These are phyloP conservation scores for Scutellaria baicalensis DNA, from an alignment of 257 asterid genomes.

Conservation along the genomic window DNA sequence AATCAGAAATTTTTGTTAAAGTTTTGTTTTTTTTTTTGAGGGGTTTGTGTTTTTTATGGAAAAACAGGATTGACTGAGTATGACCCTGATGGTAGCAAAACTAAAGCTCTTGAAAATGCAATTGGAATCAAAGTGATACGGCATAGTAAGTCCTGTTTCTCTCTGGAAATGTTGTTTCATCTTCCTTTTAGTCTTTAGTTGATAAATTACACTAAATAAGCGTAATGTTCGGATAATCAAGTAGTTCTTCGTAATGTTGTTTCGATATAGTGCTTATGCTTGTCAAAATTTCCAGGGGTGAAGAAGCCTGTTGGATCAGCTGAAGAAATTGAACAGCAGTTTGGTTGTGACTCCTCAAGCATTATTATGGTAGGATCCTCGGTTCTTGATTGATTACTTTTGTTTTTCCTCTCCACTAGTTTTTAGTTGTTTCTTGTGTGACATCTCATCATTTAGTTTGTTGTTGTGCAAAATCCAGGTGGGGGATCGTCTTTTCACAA, in stretches of 20 bases:
- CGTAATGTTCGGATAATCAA: neutral
- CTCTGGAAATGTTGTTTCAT: neutral
- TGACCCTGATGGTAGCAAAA: slow-evolving; percentile 69
- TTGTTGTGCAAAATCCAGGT: slow-evolving; percentile 37
- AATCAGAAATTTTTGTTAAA: neutral
- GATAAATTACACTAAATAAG: neutral
- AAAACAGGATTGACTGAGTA: slow-evolving; percentile 62
- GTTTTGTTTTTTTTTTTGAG: neutral
- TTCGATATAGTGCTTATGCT: slow-evolving; percentile 8
- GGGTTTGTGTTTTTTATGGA: neutral
- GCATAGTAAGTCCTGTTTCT: slow-evolving; percentile 46
- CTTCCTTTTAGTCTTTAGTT: neutral
- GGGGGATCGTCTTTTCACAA: slow-evolving; percentile 80
- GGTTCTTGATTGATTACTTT: neutral
- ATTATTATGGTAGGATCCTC: slow-evolving; percentile 50
- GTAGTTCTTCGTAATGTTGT: neutral
- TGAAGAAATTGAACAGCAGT: slow-evolving; percentile 66
- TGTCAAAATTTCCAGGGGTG: slow-evolving; percentile 27
- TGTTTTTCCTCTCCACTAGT: neutral
- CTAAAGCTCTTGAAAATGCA: slow-evolving; percentile 61
- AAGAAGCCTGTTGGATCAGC: slow-evolving; percentile 93
- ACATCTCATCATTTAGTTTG: neutral
- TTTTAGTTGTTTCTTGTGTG: neutral
- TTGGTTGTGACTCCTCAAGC: slow-evolving; percentile 69
- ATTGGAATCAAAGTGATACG: slow-evolving; percentile 73